Percentiles rank a stretch among this genome's conserved stretches.
Evolutionary conservation across 1,284 basidiomycete genomes (phyloP).

Genomic region (Quambalaria eucalypti): DNA sequence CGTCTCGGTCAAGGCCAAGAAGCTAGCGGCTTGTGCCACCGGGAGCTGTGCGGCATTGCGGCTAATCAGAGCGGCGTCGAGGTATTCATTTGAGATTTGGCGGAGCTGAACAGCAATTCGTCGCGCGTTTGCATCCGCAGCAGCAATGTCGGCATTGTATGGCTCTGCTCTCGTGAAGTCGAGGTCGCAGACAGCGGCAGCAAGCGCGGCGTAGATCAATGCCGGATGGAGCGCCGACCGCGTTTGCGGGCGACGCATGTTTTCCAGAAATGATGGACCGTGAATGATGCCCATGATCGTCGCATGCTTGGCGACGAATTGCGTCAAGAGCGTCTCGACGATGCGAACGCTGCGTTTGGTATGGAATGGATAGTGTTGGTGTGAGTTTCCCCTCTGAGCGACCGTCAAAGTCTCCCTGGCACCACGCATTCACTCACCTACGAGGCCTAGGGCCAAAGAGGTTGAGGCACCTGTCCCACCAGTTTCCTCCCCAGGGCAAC

Average conservation of each 20-base stretch:
- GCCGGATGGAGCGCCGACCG: background rate
- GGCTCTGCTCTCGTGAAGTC: background rate
- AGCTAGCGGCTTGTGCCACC: background rate
- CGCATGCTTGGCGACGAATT: background rate
- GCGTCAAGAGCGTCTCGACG: background rate
- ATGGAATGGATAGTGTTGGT: too few relatives aligned
- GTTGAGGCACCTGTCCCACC: background rate
- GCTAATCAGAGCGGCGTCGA: background rate
- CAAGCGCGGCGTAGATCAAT: background rate
- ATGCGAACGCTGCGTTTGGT: background rate
- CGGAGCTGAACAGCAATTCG: background rate
- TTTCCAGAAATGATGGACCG: background rate
- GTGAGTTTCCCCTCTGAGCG: too few relatives aligned
- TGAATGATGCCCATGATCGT: background rate
- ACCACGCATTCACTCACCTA: slow-evolving; percentile 1
- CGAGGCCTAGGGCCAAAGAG: background rate
- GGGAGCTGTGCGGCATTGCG: background rate
- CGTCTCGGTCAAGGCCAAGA: background rate
- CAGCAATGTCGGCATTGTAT: background rate
- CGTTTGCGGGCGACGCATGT: background rate
- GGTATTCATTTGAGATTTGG: background rate
- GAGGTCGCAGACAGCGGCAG: background rate
- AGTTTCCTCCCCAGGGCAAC: background rate
- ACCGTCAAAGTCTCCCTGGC: too few relatives aligned
- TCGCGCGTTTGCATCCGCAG: background rate